These are phyloP conservation scores for Lojkania enalia DNA, from an alignment of 2,329 filamentous ascomycete genomes.

Conservation along the genomic window DNA sequence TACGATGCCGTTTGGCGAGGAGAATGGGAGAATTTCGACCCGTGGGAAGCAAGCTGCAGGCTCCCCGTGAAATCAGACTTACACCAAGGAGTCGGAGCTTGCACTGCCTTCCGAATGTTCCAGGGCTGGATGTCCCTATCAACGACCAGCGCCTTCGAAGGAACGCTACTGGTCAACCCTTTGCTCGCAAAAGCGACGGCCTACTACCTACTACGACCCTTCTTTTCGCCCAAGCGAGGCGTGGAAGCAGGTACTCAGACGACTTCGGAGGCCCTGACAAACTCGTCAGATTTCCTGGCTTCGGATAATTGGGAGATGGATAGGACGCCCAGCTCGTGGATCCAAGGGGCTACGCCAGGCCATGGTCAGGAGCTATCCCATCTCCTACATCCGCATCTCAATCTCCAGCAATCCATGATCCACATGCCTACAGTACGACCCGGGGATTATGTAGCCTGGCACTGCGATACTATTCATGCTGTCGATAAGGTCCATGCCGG, in stretches of 20 bases:
- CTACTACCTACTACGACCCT: conserved; percentile 81
- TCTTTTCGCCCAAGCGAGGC: conserved; percentile 65
- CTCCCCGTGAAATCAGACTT: conserved; percentile 71
- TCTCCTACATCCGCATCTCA: conserved; percentile 69
- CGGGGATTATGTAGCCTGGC: conserved; percentile 77
- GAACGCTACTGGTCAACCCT: conserved; percentile 81
- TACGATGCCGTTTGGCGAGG: conserved; percentile 76
- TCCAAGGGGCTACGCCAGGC: conserved; percentile 72
- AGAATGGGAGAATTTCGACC: conserved; percentile 78
- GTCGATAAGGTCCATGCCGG: conserved; percentile 81
- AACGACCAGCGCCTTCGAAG: conserved; percentile 70
- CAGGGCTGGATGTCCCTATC: conserved; percentile 89
- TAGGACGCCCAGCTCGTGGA: conserved; percentile 56
- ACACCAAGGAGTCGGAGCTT: conserved; percentile 80
- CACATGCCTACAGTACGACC: conserved; percentile 69
- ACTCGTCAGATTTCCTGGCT: conserved; percentile 50
- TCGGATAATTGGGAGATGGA: conserved; percentile 65
- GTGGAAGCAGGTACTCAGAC: conserved; percentile 39
- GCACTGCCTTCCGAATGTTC: conserved; percentile 83
- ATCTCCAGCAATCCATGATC: conserved; percentile 70
- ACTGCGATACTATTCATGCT: conserved; percentile 79
- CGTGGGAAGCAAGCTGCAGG: conserved; percentile 75
- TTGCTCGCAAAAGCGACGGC: conserved; percentile 73
- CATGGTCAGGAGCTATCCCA: conserved; percentile 69
- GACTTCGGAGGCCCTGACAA: conserved; percentile 31